Evolutionary conservation across 257 asterid species (phyloP), one percentile per base, ranked within the genome.

Genomic region (Solanum neorickii): DNA sequence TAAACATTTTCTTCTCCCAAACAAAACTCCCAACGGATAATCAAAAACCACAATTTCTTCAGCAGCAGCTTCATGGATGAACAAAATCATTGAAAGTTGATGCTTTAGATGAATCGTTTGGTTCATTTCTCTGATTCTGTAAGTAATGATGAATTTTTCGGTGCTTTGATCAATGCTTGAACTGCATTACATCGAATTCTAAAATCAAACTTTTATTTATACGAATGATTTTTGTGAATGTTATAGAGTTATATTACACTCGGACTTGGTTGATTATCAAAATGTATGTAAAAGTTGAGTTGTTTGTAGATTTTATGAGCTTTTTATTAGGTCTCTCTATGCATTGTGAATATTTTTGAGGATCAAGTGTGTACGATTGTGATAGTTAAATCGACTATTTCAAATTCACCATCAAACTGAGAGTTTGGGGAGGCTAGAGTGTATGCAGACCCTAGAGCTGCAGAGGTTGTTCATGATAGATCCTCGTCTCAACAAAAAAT

Each of bases 11-110:
- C 52, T 65, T 65, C 29, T n/a, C 35, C 27, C 73, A 65, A 65
- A n/a, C 84, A 89, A 42, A 89, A 75, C 44, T 89, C 75, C 60
- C 33, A 83, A 59, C 56, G 86, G 75, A 62, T 25, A 60, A 84
- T 59, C 39, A 59, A 56, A 56, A 56, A 3, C 65, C 66, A 23
- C 23, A 41, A 27, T 23, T 3, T 41, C 35, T 25, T 2, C 59
- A 11, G 23, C 59, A 21, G 21, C 29, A 5, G 72, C 33, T 65
- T 39, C 25, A 59, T 59, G 66, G 47, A 73, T 73, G 59, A 31
- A 76, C 12, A 46, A 33, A 44, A 77, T 14, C n/a, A 25, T 77
- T 46, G n/a, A 6, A 39, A 56, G 6, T 5, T 7, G 66, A 59
- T 21, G 27, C 29, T 56, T 21, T 83, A 33, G 25, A 83, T 83